Evolutionary conservation across 2,329 filamentous ascomycete genomes (phyloP).

Genomic region (Pseudocercospora pini-densiflorae): DNA sequence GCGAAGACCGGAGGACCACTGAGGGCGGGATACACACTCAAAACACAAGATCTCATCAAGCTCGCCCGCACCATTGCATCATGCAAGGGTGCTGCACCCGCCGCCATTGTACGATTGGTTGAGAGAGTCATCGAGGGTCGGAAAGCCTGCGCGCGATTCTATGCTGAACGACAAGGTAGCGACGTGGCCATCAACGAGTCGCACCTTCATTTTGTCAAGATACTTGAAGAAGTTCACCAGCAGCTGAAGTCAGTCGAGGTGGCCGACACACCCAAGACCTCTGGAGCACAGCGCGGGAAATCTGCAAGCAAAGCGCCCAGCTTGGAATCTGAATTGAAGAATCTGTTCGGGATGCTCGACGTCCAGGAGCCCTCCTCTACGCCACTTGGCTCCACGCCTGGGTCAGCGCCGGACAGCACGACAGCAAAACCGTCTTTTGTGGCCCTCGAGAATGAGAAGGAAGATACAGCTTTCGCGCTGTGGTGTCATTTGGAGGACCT

Average conservation of each 20-base stretch:
- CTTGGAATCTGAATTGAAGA: not conserved
- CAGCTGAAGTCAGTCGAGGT: not conserved
- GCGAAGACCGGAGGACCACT: too few relatives aligned
- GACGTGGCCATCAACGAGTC: not conserved
- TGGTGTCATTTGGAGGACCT: conserved; percentile 1
- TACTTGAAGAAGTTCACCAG: not conserved
- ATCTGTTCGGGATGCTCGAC: not conserved
- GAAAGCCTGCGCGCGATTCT: not conserved
- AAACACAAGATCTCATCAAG: not conserved
- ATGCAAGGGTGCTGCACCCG: not conserved
- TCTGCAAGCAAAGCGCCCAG: not conserved
- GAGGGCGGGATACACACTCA: not conserved
- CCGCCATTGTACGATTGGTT: not conserved
- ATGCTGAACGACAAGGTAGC: not conserved
- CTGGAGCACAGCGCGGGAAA: too few relatives aligned
- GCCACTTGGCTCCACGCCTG: not conserved
- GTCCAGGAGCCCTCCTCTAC: not conserved
- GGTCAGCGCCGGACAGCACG: too few relatives aligned
- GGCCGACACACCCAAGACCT: not conserved
- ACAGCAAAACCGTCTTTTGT: too few relatives aligned
- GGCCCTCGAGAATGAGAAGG: not conserved
- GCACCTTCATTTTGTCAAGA: not conserved
- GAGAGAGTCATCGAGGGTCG: not conserved
- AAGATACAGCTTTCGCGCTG: not conserved
- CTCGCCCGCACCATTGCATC: not conserved